Evolutionary conservation across 1,139 yeast genomes (phyloP).

Genomic region (Kurtzmaniella quercitrusa): DNA sequence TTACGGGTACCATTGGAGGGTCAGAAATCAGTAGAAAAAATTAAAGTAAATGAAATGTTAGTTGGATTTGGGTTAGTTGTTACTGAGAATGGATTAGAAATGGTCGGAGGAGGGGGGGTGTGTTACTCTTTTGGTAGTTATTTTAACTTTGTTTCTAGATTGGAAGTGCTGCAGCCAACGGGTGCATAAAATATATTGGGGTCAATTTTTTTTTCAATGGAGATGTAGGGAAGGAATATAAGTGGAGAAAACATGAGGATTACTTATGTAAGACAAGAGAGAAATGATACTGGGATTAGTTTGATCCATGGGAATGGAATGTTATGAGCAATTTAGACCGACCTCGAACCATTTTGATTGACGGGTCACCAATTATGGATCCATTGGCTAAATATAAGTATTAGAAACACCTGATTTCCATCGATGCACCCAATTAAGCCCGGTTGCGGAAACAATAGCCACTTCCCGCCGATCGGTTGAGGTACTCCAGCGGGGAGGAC

Average conservation of each 20-base stretch:
- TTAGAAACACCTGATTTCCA: background rate
- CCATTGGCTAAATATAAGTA: background rate
- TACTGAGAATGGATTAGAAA: conserved; percentile 16
- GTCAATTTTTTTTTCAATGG: no score
- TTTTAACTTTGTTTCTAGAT: conserved; percentile 35
- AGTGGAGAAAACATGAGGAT: no score
- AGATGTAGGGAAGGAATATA: no score
- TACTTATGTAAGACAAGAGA: no score
- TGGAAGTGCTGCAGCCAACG: background rate
- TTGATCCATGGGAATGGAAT: no score
- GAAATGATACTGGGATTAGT: no score
- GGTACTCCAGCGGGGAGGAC: no score
- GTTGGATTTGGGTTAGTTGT: conserved; percentile 49
- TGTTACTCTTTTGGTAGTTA: conserved; percentile 81
- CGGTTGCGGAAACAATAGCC: background rate
- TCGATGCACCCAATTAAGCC: background rate
- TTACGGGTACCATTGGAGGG: conserved; percentile 26
- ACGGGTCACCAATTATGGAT: no score
- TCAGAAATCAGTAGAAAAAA: conserved; percentile 12
- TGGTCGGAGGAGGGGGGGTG: conserved; percentile 76
- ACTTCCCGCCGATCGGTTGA: background rate
- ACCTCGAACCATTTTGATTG: no score
- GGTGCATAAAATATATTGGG: no score
- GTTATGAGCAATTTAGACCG: no score
- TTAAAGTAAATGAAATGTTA: conserved; percentile 38